These are phyloP conservation scores for Colletotrichum sp. DNA, from an alignment of 2,329 filamentous ascomycete genomes.

Conservation along the genomic window DNA sequence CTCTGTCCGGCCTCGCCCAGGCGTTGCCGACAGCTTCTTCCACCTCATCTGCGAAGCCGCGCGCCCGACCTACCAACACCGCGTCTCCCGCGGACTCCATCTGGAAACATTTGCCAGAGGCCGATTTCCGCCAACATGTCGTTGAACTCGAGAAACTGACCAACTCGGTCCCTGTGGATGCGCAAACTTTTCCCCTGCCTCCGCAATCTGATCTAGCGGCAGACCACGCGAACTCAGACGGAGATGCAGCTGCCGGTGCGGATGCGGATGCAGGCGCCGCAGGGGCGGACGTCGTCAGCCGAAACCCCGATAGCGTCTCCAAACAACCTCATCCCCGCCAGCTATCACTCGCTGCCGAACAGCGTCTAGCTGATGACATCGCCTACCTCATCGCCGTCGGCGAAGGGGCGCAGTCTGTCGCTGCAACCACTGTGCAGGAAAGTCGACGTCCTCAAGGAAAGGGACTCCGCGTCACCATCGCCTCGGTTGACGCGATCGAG, in stretches of 20 bases:
- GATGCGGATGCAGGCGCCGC: not conserved
- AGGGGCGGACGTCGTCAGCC: not conserved
- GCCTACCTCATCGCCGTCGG: constrained; percentile 18
- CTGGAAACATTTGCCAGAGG: constrained; percentile 12
- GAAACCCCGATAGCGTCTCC: not conserved
- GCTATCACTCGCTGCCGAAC: constrained; percentile 7
- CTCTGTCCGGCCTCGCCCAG: not conserved
- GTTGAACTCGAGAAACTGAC: constrained; percentile 18
- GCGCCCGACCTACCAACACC: not conserved
- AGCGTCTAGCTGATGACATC: constrained; percentile 19
- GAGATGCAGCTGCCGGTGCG: not conserved
- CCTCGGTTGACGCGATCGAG: constrained; percentile 20
- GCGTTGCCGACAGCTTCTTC: not conserved
- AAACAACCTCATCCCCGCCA: not conserved
- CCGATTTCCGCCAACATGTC: constrained; percentile 10
- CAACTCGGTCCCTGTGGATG: constrained; percentile 17
- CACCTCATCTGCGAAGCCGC: not conserved
- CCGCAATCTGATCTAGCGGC: not conserved
- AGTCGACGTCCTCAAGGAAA: not conserved
- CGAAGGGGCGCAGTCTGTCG: constrained; percentile 22
- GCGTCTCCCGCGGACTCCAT: constrained; percentile 12
- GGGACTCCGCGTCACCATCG: constrained; percentile 6
- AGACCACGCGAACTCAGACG: not conserved
- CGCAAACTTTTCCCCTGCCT: not conserved
- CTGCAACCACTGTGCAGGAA: constrained; percentile 20